These are phyloP conservation scores for Xerocomus amazonicus DNA, from an alignment of 1,284 basidiomycete genomes.

Conservation along the genomic window DNA sequence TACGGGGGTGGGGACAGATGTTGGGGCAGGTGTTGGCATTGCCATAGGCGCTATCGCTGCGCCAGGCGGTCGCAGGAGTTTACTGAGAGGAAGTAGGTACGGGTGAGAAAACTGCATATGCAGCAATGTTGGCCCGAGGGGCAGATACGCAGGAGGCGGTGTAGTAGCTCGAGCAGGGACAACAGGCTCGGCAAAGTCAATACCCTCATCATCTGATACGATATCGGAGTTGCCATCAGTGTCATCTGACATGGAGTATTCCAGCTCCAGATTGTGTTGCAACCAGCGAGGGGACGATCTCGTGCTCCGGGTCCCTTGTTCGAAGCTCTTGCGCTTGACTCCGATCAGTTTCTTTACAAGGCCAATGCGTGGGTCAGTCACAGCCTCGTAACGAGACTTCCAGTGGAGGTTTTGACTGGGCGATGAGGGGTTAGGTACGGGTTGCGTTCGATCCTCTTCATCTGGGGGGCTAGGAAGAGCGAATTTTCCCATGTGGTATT, in stretches of 20 bases:
- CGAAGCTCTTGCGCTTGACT: conserved; percentile 53
- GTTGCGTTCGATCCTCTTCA: conserved; percentile 41
- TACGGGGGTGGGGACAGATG: conserved; percentile 71
- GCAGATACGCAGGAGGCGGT: conserved; percentile 65
- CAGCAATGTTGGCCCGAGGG: conserved; percentile 60
- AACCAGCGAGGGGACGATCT: conserved; percentile 38
- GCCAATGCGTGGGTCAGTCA: conserved; percentile 65
- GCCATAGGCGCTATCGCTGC: conserved; percentile 43
- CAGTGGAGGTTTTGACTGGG: conserved; percentile 35
- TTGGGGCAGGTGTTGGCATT: conserved; percentile 39
- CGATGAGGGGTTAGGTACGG: conserved; percentile 18
- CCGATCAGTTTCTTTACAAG: conserved; percentile 62
- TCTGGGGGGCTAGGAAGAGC: conserved; percentile 60
- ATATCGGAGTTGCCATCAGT: conserved; percentile 35
- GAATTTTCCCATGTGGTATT: conserved; percentile 74
- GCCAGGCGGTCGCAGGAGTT: conserved; percentile 53
- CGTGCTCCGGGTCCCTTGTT: conserved; percentile 28
- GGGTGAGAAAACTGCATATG: conserved; percentile 63
- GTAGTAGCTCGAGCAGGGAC: conserved; percentile 56
- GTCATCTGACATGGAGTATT: conserved; percentile 15
- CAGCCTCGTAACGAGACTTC: conserved; percentile 49
- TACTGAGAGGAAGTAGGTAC: conserved; percentile 54
- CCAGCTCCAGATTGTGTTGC: conserved; percentile 38
- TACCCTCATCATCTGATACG: conserved; percentile 37
- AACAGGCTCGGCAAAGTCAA: conserved; percentile 31